phyloP scores from a whole-genome alignment of 805 yeast species.

The Starmerella roubikii region DNA sequence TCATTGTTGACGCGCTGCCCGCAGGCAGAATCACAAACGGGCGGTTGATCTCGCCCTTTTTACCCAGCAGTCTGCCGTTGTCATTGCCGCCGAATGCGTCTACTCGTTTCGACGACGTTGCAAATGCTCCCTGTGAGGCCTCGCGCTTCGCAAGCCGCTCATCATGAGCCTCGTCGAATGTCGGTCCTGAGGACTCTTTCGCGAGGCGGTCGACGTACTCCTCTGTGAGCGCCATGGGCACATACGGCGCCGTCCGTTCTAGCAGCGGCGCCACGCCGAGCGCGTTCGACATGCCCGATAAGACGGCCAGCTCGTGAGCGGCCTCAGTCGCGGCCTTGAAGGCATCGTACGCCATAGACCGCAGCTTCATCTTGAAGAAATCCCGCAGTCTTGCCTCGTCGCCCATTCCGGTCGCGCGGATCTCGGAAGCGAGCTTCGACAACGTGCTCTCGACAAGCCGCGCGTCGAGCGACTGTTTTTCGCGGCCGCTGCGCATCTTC shows the following conservation, averaged over 20 bases:
- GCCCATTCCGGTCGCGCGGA: not conserved
- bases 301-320: not conserved
- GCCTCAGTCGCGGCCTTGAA: not conserved
- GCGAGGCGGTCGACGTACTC: not conserved
- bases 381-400: constrained; percentile 9
- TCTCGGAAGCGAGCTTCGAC: not conserved
- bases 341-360: constrained; percentile 2
- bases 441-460: not conserved
- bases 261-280: not conserved
- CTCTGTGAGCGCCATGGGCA: not conserved
- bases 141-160: not conserved
- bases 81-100: no score
- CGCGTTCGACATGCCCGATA: not conserved
- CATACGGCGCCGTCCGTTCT: not conserved
- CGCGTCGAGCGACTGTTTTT: not conserved
- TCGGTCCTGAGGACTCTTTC: not conserved
- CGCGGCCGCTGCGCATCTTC: no score
- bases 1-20: constrained; percentile 27
- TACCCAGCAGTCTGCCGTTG: constrained; percentile 6
- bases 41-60: constrained; percentile 62
- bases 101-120: not conserved
- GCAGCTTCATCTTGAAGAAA: constrained; percentile 6
- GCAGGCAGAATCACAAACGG: constrained; percentile 55
- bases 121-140: not conserved
- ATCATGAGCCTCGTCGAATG: not conserved